Percentiles rank a stretch among this genome's conserved stretches.
Conservation (phyloP, 805 yeast genomes). For the Pichia ethanolica region DNA sequence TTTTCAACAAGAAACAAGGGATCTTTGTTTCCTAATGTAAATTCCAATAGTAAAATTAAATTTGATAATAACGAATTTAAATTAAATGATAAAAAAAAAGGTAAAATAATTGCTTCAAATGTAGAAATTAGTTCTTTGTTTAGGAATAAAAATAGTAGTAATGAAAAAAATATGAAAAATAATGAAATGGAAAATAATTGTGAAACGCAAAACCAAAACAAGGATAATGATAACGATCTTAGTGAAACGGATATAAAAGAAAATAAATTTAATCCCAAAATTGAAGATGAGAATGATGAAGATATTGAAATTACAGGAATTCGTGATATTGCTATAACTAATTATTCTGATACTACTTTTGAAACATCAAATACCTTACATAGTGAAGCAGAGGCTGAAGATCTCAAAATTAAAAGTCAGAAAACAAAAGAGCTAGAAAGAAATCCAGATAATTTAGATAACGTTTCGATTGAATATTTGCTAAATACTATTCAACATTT, state of each 20-base stretch:
- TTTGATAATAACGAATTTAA: background rate
- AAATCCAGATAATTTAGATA: background rate
- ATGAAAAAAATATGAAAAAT: background rate
- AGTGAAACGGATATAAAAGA: background rate
- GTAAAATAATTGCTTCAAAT: no score
- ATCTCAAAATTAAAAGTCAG: no score
- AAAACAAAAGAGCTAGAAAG: background rate
- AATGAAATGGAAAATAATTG: no score
- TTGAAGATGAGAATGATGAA: background rate
- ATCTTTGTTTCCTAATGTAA: background rate
- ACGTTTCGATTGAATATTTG: constrained; percentile 16
- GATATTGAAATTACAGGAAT: constrained; percentile 11
- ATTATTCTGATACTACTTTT: background rate
- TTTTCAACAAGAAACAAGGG: background rate
- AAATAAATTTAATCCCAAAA: no score
- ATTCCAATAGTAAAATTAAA: background rate
- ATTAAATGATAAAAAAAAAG: background rate
- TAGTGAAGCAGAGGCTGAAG: background rate
- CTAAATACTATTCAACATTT: constrained; percentile 14
- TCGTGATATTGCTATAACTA: background rate
- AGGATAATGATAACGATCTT: no score
- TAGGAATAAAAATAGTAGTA: background rate
- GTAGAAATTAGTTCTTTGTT: no score
- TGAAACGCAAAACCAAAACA: no score
- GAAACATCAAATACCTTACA: background rate